These are phyloP conservation scores for Colletotrichum gloeosporioides DNA, from an alignment of 2,329 filamentous ascomycete genomes.

Conservation along the genomic window DNA sequence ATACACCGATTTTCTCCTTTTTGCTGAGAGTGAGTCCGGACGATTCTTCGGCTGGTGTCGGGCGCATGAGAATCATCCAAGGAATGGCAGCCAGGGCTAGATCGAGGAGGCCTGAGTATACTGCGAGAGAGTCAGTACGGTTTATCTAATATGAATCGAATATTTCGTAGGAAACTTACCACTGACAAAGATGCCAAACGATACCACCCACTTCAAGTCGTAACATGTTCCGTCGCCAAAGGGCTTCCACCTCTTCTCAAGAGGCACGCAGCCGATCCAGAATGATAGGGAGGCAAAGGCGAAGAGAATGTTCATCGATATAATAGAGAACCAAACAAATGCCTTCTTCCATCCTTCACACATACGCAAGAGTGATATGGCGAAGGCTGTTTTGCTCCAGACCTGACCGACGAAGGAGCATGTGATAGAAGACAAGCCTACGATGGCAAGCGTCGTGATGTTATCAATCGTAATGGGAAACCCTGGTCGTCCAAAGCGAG, in stretches of 20 bases:
- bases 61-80: slow-evolving; percentile 40
- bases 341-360: slow-evolving; percentile 28
- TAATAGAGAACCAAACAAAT: slow-evolving; percentile 36
- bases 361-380: slow-evolving; percentile 37
- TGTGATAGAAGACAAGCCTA: slow-evolving; percentile 27
- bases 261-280: slow-evolving; percentile 27
- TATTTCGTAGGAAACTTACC: neutral
- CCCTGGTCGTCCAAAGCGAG: slow-evolving; percentile 9
- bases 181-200: slow-evolving; percentile 21
- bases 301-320: slow-evolving; percentile 32
- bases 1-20: slow-evolving; percentile 41
- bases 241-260: slow-evolving; percentile 22
- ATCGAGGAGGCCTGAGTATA: slow-evolving; percentile 36
- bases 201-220: slow-evolving; percentile 12
- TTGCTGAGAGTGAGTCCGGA: slow-evolving; percentile 20
- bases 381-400: slow-evolving; percentile 45
- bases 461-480: slow-evolving; percentile 3
- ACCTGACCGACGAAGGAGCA: slow-evolving; percentile 35
- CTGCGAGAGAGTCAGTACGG: neutral
- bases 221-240: slow-evolving; percentile 14
- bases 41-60: neutral
- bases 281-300: slow-evolving; percentile 23
- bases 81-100: slow-evolving; percentile 41
- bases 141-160: rapidly evolving
- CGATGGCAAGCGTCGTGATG: neutral